These are phyloP conservation scores for Xerocomellus chrysenteron DNA, from an alignment of 768 basidiomycete species.

Conservation along the genomic window DNA sequence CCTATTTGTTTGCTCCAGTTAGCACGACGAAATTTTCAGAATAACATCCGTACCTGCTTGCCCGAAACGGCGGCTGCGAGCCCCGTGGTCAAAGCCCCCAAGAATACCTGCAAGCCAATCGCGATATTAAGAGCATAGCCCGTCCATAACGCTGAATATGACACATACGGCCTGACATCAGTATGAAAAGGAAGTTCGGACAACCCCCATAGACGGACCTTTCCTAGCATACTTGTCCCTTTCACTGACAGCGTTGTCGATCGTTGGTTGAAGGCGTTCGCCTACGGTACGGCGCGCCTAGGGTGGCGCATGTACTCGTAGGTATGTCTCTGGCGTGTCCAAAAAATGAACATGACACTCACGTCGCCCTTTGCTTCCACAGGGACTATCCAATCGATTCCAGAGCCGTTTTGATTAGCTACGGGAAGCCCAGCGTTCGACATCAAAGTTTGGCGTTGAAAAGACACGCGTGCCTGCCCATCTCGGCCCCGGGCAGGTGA, in stretches of 20 bases:
- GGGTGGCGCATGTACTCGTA: not conserved
- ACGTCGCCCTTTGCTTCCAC: slow-evolving; percentile 21
- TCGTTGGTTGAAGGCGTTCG: slow-evolving; percentile 55
- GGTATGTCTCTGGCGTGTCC: no score
- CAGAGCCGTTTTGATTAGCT: not conserved
- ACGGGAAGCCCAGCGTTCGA: not conserved
- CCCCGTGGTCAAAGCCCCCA: slow-evolving; percentile 69
- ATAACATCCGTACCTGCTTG: slow-evolving; percentile 33
- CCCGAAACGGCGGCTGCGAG: slow-evolving; percentile 51
- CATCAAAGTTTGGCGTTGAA: slow-evolving; percentile 4
- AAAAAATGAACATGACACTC: not conserved
- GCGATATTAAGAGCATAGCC: slow-evolving; percentile 43
- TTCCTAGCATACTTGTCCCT: slow-evolving; percentile 46
- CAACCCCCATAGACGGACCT: slow-evolving; percentile 30
- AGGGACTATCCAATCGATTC: slow-evolving; percentile 30
- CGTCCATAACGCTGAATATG: slow-evolving; percentile 30
- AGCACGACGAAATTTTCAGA: not conserved
- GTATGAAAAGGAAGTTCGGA: not conserved
- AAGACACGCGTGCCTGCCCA: slow-evolving; percentile 9
- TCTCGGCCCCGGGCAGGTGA: slow-evolving; percentile 17
- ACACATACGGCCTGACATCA: not conserved
- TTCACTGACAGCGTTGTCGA: slow-evolving; percentile 46
- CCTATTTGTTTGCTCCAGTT: slow-evolving; percentile 18
- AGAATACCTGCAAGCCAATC: slow-evolving; percentile 59
- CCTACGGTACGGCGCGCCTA: slow-evolving; percentile 40